Percentiles rank a stretch among this genome's conserved stretches.
phyloP scores from a whole-genome alignment of 2,329 filamentous ascomycete species.

The Rutstroemia sp. region DNA sequence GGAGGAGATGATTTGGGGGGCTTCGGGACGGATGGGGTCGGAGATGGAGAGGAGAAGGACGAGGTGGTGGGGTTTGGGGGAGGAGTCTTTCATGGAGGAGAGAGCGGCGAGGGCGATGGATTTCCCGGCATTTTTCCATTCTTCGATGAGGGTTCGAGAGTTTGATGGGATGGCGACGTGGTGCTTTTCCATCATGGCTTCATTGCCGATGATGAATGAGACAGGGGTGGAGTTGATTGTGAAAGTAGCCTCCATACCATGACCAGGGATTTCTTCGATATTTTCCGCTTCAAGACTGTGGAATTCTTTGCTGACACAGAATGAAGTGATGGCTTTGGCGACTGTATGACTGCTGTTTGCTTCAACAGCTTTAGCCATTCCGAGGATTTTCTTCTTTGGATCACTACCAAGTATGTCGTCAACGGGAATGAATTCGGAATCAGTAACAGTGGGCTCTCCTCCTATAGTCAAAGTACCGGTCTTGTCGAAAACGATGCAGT shows the following conservation, averaged over 20 bases:
- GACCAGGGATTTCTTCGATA: slow-evolving; percentile 63
- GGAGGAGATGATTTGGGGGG: slow-evolving; percentile 53
- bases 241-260: slow-evolving; percentile 57
- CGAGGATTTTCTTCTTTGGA: slow-evolving; percentile 34
- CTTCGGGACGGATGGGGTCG: slow-evolving; percentile 73
- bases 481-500: slow-evolving; percentile 53
- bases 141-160: slow-evolving; percentile 35
- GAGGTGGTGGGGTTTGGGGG: slow-evolving; percentile 40
- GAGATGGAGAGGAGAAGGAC: slow-evolving; percentile 66
- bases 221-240: slow-evolving; percentile 22
- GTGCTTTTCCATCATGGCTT: slow-evolving; percentile 54
- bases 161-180: slow-evolving; percentile 33
- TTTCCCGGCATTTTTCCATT: slow-evolving; percentile 57
- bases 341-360: slow-evolving; percentile 69
- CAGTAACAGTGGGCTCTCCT: slow-evolving; percentile 60
- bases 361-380: slow-evolving; percentile 54
- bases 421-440: slow-evolving; percentile 20
- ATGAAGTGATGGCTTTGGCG: slow-evolving; percentile 60
- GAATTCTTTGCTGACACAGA: slow-evolving; percentile 40
- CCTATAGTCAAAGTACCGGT: slow-evolving; percentile 52
- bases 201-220: slow-evolving; percentile 64
- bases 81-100: not conserved
- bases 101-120: slow-evolving; percentile 46
- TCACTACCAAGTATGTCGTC: slow-evolving; percentile 4
- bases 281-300: slow-evolving; percentile 30